These are phyloP conservation scores for Hypoxylon fuscum DNA, from an alignment of 495 filamentous ascomycete species.

Conservation along the genomic window DNA sequence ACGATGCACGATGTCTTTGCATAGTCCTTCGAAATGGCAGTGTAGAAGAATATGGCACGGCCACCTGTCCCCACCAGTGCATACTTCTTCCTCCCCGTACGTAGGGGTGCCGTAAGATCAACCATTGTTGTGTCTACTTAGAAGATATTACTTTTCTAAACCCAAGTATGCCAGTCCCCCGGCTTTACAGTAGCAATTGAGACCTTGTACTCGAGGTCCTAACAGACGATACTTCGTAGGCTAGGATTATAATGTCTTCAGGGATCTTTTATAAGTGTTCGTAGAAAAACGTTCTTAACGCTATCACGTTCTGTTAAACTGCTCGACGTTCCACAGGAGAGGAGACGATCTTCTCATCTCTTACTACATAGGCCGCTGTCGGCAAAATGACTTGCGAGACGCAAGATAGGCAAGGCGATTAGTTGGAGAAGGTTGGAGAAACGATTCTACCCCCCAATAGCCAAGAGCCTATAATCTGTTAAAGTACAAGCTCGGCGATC, in stretches of 20 bases:
- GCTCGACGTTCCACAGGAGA: background rate
- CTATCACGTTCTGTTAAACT: background rate
- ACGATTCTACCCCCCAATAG: constrained; percentile 1
- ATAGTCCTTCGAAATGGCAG: constrained; percentile 60
- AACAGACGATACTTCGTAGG: background rate
- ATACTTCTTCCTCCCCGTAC: constrained; percentile 46
- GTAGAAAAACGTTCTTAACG: too few species aligned
- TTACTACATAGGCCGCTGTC: constrained; percentile 21
- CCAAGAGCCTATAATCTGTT: constrained; percentile 10
- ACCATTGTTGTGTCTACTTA: constrained; percentile 21
- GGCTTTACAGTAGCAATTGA: background rate
- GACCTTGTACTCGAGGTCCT: background rate
- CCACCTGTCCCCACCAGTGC: constrained; percentile 57
- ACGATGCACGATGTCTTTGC: constrained; percentile 57
- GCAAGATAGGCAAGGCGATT: background rate
- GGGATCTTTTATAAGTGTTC: too few species aligned
- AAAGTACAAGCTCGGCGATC: background rate
- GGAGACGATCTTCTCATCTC: background rate
- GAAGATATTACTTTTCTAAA: too few species aligned
- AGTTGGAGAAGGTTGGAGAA: constrained; percentile 37
- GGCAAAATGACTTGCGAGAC: constrained; percentile 25
- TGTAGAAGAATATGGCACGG: constrained; percentile 64
- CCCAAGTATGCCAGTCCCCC: too few species aligned
- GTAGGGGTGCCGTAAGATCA: constrained; percentile 21
- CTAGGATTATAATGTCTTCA: too few species aligned